These are phyloP conservation scores for Kazachstania bromeliacearum DNA, from an alignment of 805 yeast genomes.

Conservation along the genomic window DNA sequence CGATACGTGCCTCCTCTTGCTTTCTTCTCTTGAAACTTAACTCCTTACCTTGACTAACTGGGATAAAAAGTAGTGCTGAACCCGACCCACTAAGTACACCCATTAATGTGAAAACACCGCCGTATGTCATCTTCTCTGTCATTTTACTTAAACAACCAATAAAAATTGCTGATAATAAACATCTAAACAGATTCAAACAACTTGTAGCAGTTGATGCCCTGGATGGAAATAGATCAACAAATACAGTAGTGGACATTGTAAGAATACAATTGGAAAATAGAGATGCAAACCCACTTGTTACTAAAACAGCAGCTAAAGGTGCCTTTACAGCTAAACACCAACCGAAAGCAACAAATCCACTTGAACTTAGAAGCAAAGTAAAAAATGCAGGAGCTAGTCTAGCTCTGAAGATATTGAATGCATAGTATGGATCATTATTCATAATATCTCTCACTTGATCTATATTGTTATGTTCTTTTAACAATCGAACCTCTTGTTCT, in stretches of 20 bases:
- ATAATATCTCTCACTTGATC: conserved; percentile 14
- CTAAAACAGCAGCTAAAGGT: conserved; percentile 45
- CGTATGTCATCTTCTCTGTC: conserved; percentile 48
- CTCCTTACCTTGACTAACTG: conserved; percentile 3
- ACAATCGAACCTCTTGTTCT: conserved; percentile 9
- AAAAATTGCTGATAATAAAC: conserved; percentile 62
- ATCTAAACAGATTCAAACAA: conserved; percentile 60
- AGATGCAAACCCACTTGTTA: conserved; percentile 50
- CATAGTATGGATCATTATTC: conserved; percentile 23
- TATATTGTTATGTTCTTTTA: conserved; percentile 14
- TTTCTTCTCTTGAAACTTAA: conserved; percentile 4
- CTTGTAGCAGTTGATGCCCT: conserved; percentile 69
- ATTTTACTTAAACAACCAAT: conserved; percentile 58
- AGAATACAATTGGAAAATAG: conserved; percentile 49
- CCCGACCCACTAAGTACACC: conserved; percentile 35
- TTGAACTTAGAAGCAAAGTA: conserved; percentile 34
- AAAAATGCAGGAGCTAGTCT: conserved; percentile 40
- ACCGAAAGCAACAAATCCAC: conserved; percentile 47
- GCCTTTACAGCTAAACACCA: conserved; percentile 55
- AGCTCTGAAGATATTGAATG: conserved; percentile 47
- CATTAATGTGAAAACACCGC: conserved; percentile 73
- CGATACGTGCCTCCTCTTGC: conserved; percentile 1
- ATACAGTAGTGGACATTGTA: conserved; percentile 50
- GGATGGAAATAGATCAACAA: conserved; percentile 69
- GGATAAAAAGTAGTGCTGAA: conserved; percentile 1